These are phyloP conservation scores for Erucastrum elatum DNA, from an alignment of 345 rosid genomes.

Conservation along the genomic window DNA sequence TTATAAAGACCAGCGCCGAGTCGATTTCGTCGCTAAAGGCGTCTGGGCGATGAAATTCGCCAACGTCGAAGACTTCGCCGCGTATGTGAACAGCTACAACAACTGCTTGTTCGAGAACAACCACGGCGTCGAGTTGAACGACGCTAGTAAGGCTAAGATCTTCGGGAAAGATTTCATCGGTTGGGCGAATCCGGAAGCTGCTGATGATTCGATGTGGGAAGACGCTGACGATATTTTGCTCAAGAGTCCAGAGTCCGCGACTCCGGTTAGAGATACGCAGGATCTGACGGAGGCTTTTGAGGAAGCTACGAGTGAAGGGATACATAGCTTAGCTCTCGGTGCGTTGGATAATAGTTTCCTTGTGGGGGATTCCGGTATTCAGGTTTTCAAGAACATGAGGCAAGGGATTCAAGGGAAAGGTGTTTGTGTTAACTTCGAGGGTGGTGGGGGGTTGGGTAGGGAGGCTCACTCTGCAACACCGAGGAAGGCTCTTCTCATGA, in stretches of 20 bases:
- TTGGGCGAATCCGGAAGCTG: constrained; percentile 84
- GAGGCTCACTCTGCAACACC: constrained; percentile 57
- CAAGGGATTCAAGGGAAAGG: constrained; percentile 98
- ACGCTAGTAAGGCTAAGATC: constrained; percentile 71
- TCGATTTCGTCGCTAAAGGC: constrained; percentile 83
- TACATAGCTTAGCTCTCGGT: constrained; percentile 95
- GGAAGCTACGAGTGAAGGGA: constrained; percentile 85
- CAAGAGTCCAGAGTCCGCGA: constrained; percentile 63
- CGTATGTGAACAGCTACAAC: constrained; percentile 52
- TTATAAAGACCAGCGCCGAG: constrained; percentile 75
- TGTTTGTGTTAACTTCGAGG: constrained; percentile 72
- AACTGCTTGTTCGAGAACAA: constrained; percentile 89
- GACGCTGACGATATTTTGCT: constrained; percentile 79
- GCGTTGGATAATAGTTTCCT: constrained; percentile 95
- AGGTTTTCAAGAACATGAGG: constrained; percentile 88
- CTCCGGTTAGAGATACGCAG: constrained; percentile 57
- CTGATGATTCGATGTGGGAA: constrained; percentile 99
- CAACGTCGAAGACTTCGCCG: constrained; percentile 53
- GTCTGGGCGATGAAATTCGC: constrained; percentile 93
- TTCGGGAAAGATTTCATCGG: constrained; percentile 92
- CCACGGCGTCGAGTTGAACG: constrained; percentile 78
- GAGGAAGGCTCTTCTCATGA: constrained; percentile 89
- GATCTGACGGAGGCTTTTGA: constrained; percentile 91
- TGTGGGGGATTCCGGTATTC: constrained; percentile 88
- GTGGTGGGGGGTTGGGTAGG: constrained; percentile 42